phyloP scores from a whole-genome alignment of 164 flowering plant species.

The Umbellularia californica region DNA sequence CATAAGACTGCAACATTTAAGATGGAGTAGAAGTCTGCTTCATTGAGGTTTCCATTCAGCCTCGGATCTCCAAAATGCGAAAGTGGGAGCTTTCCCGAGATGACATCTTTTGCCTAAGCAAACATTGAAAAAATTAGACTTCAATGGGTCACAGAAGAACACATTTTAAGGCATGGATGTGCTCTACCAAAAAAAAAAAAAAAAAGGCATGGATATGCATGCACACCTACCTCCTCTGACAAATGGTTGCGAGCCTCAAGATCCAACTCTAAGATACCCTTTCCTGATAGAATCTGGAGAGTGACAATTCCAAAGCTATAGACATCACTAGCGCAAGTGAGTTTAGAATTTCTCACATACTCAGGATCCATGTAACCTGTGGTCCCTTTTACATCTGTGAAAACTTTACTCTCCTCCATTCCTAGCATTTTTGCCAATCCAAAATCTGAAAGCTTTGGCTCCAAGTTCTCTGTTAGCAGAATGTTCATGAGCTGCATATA shows the following conservation, averaged over 20 bases:
- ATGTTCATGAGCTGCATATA: constrained; percentile 61
- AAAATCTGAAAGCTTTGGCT: constrained; percentile 73
- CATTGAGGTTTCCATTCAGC: constrained; percentile 37
- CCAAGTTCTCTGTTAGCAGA: constrained; percentile 52
- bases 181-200: background rate
- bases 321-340: constrained; percentile 66
- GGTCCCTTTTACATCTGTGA: constrained; percentile 73
- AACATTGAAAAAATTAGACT: background rate
- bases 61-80: constrained; percentile 57
- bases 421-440: constrained; percentile 71
- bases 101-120: constrained; percentile 69
- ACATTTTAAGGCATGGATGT: background rate
- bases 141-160: background rate
- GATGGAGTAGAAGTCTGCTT: constrained; percentile 45
- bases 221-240: constrained; percentile 53
- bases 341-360: constrained; percentile 70
- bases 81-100: constrained; percentile 36
- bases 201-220: background rate
- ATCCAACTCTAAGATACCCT: constrained; percentile 57
- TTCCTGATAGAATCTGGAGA: constrained; percentile 65
- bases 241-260: constrained; percentile 63
- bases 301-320: constrained; percentile 69
- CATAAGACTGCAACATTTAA: constrained; percentile 60
- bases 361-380: constrained; percentile 84
- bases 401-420: constrained; percentile 72